Evolutionary conservation across 106 monocot species (phyloP), one percentile per base, ranked within the genome.

Genomic region (Acanthochlamys bracteata): DNA sequence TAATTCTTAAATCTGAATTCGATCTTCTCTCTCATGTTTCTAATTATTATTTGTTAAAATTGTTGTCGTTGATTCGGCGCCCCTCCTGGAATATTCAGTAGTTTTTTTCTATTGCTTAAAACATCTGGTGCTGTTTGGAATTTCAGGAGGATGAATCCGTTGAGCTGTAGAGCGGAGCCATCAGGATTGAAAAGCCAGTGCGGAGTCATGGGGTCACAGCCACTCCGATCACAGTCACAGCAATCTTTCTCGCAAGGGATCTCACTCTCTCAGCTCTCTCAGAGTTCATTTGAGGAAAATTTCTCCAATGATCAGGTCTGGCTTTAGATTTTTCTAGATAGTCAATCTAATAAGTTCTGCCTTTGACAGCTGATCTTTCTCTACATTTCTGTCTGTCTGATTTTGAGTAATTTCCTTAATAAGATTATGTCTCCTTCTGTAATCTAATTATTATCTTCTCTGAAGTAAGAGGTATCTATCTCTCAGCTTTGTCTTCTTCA

Each of bases 181-280:
- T 65, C 73, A 13, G 73, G 49, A 21, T 64, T 71, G 55, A 22
- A 55, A 20, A 2, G 49, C 49, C 49, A 1, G 77, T 79, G 20
- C 74, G 41, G 61, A 75, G 60, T 42, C 82, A 81, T 22, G 66
- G 71, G 71, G n/a, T 83, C 84, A 17, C 96, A 98, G 76, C 55
- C 15, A 20, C 71, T 76, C 65, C 66, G 88, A 63, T 83, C 93
- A 33, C 93, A 82, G 64, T 89, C 92, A 24, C 91, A 95, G 75
- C 94, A 90, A 71, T 94, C 89, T 25, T 76, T 86, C 59, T 95
- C 94, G 25, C 94, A 98, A 59, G 89, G 83, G 64, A 60, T 69
- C 53, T 86, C 89, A 57, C 69, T 84, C 24, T 88, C 96, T 22
- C 96, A 96, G 85, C 72, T 98, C 55, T 98, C 96, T 7, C 96